Conservation (phyloP, 306 rosid genomes). For the Arachis hypogaea region DNA sequence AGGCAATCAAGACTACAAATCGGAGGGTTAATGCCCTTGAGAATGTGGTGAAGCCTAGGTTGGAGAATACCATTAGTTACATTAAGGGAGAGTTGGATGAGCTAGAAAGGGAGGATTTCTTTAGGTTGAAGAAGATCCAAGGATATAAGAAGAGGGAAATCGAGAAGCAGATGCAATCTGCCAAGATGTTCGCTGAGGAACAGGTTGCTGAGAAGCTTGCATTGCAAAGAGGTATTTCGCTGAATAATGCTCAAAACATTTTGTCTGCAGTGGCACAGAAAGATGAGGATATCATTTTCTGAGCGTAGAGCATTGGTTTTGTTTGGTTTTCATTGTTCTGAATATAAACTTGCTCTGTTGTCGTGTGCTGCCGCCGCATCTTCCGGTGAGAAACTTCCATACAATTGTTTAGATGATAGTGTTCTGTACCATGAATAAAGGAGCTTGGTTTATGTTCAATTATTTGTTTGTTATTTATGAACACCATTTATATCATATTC, state of each 20-base stretch:
- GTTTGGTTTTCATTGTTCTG: conserved; percentile 29
- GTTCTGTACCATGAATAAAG: conserved; percentile 47
- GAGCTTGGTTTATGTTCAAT: conserved; percentile 28
- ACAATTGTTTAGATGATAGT: conserved; percentile 39
- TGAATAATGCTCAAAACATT: conserved; percentile 59
- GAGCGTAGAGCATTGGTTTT: conserved; percentile 35
- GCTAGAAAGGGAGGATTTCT: conserved; percentile 95
- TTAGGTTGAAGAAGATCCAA: conserved; percentile 92
- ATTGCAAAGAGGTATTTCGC: conserved; percentile 60
- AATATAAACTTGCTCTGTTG: conserved; percentile 26
- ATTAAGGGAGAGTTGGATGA: conserved; percentile 93
- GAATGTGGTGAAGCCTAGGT: conserved; percentile 85
- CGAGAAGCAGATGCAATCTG: conserved; percentile 65
- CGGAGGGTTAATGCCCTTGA: conserved; percentile 92
- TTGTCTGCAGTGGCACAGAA: conserved; percentile 58
- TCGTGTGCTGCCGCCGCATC: conserved; percentile 15
- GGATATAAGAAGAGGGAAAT: conserved; percentile 85
- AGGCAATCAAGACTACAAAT: conserved; percentile 87
- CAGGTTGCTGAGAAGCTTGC: conserved; percentile 60
- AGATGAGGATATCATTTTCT: conserved; percentile 86
- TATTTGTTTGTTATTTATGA: conserved; percentile 37
- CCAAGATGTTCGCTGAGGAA: conserved; percentile 56
- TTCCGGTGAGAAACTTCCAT: conserved; percentile 26
- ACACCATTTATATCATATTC: conserved; percentile 31
- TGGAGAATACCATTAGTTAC: conserved; percentile 86